Percentiles rank a stretch among this genome's conserved stretches.
Evolutionary conservation across 1,139 yeast species (phyloP).

Genomic region (Suhomyces bolitotheri): DNA sequence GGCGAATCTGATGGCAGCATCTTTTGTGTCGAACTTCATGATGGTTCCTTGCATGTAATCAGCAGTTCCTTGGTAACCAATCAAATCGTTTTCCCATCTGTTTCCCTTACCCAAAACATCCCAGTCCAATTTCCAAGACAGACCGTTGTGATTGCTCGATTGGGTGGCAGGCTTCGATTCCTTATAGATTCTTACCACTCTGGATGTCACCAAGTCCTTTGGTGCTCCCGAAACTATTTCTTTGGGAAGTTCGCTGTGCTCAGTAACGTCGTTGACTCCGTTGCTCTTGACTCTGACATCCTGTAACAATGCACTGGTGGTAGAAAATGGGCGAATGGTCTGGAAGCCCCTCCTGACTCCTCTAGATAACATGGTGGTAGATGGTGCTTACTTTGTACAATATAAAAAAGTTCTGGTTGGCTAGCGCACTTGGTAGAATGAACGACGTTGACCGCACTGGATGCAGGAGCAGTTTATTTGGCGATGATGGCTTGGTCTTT

Average conservation of each 20-base stretch:
- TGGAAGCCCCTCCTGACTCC: conserved; percentile 18
- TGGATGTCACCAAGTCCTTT: conserved; percentile 54
- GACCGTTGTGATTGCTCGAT: conserved; percentile 59
- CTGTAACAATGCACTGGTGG: conserved; percentile 17
- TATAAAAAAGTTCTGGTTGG: conserved; percentile 26
- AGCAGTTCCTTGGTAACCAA: conserved; percentile 80
- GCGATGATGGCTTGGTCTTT: too few species aligned
- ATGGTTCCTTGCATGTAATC: conserved; percentile 89
- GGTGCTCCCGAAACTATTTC: conserved; percentile 85
- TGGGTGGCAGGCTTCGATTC: conserved; percentile 84
- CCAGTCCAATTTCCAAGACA: conserved; percentile 81
- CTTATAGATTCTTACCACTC: conserved; percentile 76
- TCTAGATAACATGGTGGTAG: conserved; percentile 26
- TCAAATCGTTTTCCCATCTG: conserved; percentile 88
- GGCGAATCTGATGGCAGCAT: conserved; percentile 78
- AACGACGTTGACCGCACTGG: too few species aligned
- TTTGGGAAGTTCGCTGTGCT: conserved; percentile 34
- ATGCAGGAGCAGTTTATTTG: too few species aligned
- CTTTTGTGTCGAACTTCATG: conserved; percentile 72
- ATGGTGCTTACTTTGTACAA: conserved; percentile 2
- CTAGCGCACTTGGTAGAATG: conserved; percentile 1
- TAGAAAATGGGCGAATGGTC: conserved; percentile 25
- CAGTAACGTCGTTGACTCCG: conserved; percentile 13
- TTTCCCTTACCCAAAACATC: conserved; percentile 75
- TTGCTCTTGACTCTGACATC: conserved; percentile 21